Base-by-base conservation (phyloP, 805 yeast genomes). In the Kuraishia hungarica region DNA sequence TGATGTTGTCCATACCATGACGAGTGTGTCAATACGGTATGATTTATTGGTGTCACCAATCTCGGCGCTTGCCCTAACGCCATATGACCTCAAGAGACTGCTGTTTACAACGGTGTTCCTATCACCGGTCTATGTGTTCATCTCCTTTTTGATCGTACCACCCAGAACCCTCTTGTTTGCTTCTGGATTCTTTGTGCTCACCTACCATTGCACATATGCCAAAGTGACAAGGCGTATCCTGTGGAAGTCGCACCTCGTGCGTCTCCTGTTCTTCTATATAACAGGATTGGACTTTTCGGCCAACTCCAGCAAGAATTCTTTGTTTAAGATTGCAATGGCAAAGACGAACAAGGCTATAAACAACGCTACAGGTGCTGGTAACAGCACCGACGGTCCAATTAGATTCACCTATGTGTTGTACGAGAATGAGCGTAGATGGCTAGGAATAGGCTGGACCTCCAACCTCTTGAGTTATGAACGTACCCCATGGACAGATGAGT, bases 361-460 rank as follows among this genome's bases (percentile, higher is more conserved):
- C 50, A 58, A 58, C 1, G 29, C 29, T 20, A 48, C 50, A 11
- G 59, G 55, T 2, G 57, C 58, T 2, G 62, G 60, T 48, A 53
- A 53, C 22, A 43, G 58, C 5, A 52, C 51, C 29, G 67, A 65
- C 50, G 64, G 74, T 54, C 82, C 84, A 1, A 91, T 89, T 29
- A 72, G 92, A 55, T 94, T 92, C 69, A 92, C 97, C 3, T 93
- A 89, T 69, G 97, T 90, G 1, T 75, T 94, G 11, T 92, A 85
- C 69, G 99, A 93, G 68, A 93, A 93, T 68, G 98, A 93, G 73
- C 83, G 99, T 65, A 84, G 96, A 63, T 93, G 99, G 99, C 76
- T 93, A 47, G 98, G 97, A 15, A 89, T 93, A 62, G 99, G 99
- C 13, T 93, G 99, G 99, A 93, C 98, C 0, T 77, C 96, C 17